Percentiles rank a stretch among this genome's conserved stretches.
Conservation (phyloP, 2,329 filamentous ascomycete species). For the Pseudogymnoascus sp. region DNA sequence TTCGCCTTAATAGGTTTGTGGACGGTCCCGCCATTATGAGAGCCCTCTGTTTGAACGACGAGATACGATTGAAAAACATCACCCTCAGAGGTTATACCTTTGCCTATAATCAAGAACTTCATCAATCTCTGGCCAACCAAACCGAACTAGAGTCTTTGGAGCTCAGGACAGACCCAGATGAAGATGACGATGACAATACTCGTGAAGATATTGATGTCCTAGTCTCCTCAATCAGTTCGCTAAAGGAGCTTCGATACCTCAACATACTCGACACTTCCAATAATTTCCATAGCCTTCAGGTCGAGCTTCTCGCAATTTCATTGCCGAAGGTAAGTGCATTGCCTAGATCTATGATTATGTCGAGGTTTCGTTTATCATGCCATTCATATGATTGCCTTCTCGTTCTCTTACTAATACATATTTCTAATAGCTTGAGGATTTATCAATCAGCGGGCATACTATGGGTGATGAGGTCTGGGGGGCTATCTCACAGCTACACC, state of each 20-base stretch:
- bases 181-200: slow-evolving; percentile 25
- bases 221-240: slow-evolving; percentile 41
- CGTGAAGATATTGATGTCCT: slow-evolving; percentile 41
- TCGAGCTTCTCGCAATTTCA: slow-evolving; percentile 37
- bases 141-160: slow-evolving; percentile 36
- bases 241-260: slow-evolving; percentile 44
- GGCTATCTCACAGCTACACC: slow-evolving; percentile 36
- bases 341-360: not conserved
- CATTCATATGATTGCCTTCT: not conserved
- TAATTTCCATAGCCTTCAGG: slow-evolving; percentile 41
- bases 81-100: slow-evolving; percentile 41
- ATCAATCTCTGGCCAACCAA: slow-evolving; percentile 43
- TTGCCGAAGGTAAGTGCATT: slow-evolving; percentile 27
- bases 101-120: slow-evolving; percentile 43
- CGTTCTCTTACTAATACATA: not conserved
- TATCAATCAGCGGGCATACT: slow-evolving; percentile 48
- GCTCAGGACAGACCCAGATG: slow-evolving; percentile 39
- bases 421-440: slow-evolving; percentile 38
- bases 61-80: slow-evolving; percentile 39
- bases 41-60: slow-evolving; percentile 37
- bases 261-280: slow-evolving; percentile 44
- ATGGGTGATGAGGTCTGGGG: slow-evolving; percentile 41
- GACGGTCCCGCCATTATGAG: slow-evolving; percentile 45
- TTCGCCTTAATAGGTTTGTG: slow-evolving; percentile 43
- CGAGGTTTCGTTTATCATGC: not conserved